Evolutionary conservation across 2,329 filamentous ascomycete genomes (phyloP), one percentile per base, ranked within the genome.

Genomic region (Aspergillus alliaceus): DNA sequence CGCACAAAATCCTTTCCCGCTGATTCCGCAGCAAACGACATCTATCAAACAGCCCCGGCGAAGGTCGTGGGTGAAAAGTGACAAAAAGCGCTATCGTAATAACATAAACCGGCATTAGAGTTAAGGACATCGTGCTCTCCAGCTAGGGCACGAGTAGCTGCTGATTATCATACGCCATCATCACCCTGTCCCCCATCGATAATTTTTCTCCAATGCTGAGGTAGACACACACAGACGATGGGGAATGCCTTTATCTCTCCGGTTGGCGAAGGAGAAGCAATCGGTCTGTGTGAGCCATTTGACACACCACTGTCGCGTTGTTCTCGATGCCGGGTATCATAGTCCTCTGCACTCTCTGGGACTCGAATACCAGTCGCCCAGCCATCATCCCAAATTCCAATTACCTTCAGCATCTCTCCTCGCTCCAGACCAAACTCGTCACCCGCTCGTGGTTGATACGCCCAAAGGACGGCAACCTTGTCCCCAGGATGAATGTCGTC

Each of bases 381-480:
- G 47, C 95, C 95, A 72, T 99, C 95, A 69, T 99, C 95, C 95
- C 95, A 99, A 64, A 99, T 99, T 60, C 95, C 95, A 31, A 98
- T 89, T 14, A 99, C 88, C 78, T 97, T 98, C 69, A 99, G 84
- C 93, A 99, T 97, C 71, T 99, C 95, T 53, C 95, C 95, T 57
- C 95, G 87, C 68, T 98, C 95, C 35, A 99, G 81, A 37, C 91
- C 83, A 70, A 98, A 98, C 71, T 99, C 95, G 69, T 99, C 95
- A 29, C 87, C 86, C 4, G 95, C 95, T 32, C 95, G 90, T 32
- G 95, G 93, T 67, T 96, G 91, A 74, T 99, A 99, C 2, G 95
- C 93, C 95, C 95, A 99, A 14, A 99, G 83, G 2, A 92, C 91
- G 14, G 95, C 86, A 40, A 99, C 93, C 58, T 89, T 89, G 68